Base-by-base conservation (phyloP, 768 basidiomycete species). In the Rhizopogon vinicolor region DNA sequence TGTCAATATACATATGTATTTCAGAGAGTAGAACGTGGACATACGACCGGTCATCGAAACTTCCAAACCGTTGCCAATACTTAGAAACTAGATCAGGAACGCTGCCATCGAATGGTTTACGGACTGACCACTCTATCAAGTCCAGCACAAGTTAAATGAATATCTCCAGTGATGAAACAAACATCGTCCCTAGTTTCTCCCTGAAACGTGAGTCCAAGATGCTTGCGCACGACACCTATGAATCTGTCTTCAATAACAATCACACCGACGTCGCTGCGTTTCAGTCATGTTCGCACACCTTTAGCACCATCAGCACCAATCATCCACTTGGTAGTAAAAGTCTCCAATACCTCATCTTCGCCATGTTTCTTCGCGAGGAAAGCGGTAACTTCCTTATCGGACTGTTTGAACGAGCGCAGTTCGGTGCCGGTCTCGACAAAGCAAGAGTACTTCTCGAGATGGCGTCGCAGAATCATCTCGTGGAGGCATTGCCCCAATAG, bases 11-110 rank as follows among this genome's bases (percentile, higher is more conserved):
- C 25, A 25, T 3, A 28, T 31, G 8, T 25, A 31, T 31, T 2
- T 31, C 6, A 7, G 51, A 46, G 9, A 19, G 7, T 44, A 49
- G n/a, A 9, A 50, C 44, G 6, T 2, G 51, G 13, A 33, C 22
- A 33, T 44, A 33, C 19, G 2, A 29, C n/a, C 10, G 10, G 9
- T 7, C 16, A n/a, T 25, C 3, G 25, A 7, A 59, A 44, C 75
- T 73, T 1, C 78, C 76, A 77, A 77, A 79, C 63, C 75, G 75
- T 57, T 78, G 78, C 77, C 76, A 78, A 52, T 71, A 64, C 78
- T 79, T 12, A 39, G 13, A 25, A 33, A 3, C 7, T 22, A 7
- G 25, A 16, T 19, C 3, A n/a, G 12, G 42, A 3, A 10, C 29
- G 41, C n/a, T 35, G 25, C 6, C 5, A 29, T 40, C 0, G 42